Conservation (phyloP, 352 stramenopile genomes). For the Phytophthora sp. region DNA sequence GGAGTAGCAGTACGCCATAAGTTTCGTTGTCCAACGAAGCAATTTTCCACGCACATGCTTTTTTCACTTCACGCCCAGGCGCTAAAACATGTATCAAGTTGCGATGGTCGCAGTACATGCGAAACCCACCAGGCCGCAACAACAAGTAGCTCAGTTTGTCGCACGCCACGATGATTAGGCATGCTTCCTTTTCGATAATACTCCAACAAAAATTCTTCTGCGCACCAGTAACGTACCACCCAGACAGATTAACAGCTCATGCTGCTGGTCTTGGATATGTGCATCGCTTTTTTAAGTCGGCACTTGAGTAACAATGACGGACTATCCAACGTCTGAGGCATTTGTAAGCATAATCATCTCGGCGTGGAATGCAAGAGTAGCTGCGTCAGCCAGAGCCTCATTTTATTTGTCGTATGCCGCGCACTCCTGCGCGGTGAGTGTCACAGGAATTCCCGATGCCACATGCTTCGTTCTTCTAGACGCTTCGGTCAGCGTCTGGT, state of each 20-base stretch:
- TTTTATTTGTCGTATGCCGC: background rate
- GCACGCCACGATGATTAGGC: background rate
- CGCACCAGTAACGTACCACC: slow-evolving; percentile 16
- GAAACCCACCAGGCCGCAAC: background rate
- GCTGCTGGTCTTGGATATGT: slow-evolving; percentile 15
- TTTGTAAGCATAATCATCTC: background rate
- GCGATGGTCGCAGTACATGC: slow-evolving; percentile 3
- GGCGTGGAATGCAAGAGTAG: background rate
- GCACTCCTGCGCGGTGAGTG: background rate
- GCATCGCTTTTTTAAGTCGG: background rate
- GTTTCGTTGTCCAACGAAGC: slow-evolving; percentile 4
- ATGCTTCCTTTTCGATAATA: slow-evolving; percentile 7
- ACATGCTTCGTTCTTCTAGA: background rate
- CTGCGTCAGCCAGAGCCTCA: background rate
- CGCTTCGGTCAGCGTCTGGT: too few relatives aligned
- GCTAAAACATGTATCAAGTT: slow-evolving; percentile 13
- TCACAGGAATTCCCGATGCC: background rate
- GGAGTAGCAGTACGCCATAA: slow-evolving; percentile 18
- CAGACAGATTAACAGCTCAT: slow-evolving; percentile 14
- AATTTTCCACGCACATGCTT: slow-evolving; percentile 19
- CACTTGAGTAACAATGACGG: background rate
- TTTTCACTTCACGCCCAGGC: slow-evolving; percentile 8
- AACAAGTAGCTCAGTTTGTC: slow-evolving; percentile 16
- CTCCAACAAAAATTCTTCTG: too few relatives aligned
- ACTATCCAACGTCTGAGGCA: background rate